These are phyloP conservation scores for Lecanicillium sp. DNA, from an alignment of 2,329 filamentous ascomycete species.

Conservation along the genomic window DNA sequence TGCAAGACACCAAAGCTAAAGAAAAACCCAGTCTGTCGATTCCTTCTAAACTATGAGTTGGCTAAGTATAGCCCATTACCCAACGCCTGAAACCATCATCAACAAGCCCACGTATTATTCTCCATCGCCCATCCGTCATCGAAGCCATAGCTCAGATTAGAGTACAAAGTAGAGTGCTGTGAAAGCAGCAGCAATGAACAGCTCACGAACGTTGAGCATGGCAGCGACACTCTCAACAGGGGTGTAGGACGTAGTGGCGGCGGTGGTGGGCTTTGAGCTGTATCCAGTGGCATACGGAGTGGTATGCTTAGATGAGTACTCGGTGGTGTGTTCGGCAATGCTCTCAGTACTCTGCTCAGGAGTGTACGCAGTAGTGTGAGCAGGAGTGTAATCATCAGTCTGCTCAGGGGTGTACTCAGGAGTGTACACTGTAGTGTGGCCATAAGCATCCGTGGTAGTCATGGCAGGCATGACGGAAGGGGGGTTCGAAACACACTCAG, in stretches of 20 bases:
- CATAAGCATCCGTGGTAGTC: no score
- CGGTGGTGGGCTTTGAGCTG: not conserved
- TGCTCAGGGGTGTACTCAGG: not conserved
- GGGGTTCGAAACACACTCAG: no score
- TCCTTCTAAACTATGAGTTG: constrained; percentile 3
- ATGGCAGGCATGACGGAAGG: not conserved
- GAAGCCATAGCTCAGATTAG: not conserved
- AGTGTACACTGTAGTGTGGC: not conserved
- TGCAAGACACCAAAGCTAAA: not conserved
- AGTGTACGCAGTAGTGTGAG: no score
- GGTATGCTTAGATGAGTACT: no score
- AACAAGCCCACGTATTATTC: no score
- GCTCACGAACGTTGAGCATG: not conserved
- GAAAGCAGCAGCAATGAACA: not conserved
- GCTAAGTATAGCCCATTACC: constrained; percentile 4
- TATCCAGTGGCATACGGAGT: no score
- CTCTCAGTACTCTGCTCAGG: no score
- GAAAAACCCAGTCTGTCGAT: constrained; percentile 9
- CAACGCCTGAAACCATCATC: constrained; percentile 1
- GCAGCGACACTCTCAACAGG: not conserved
- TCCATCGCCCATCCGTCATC: not conserved
- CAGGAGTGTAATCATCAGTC: not conserved
- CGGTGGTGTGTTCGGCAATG: no score
- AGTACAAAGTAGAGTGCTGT: not conserved
- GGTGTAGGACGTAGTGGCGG: not conserved